phyloP scores from a whole-genome alignment of 176 grass and related monocot genomes.

The Pharus latifolius region DNA sequence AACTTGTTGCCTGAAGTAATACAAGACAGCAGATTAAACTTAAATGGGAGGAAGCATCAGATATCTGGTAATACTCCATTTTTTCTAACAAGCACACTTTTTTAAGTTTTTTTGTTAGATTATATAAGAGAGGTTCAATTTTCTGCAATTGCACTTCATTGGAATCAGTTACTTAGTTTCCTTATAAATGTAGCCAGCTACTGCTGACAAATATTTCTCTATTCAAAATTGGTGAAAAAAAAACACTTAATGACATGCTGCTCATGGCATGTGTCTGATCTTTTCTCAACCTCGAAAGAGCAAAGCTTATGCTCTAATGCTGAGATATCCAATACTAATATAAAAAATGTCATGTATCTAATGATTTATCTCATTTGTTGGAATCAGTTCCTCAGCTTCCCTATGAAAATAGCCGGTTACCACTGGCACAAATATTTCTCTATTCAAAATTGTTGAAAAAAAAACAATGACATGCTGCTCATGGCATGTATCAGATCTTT shows the following conservation, averaged over 20 bases:
- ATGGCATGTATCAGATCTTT: too few species aligned
- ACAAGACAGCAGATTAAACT: background rate
- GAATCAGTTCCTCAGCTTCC: too few species aligned
- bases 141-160: background rate
- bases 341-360: too few species aligned
- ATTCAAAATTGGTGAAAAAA: background rate
- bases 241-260: too few species aligned
- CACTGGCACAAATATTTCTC: too few species aligned
- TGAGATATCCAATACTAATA: too few species aligned
- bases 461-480: too few species aligned
- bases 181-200: background rate
- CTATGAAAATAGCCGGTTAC: too few species aligned
- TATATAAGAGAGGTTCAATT: background rate
- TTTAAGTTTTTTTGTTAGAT: background rate
- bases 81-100: background rate
- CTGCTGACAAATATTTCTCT: background rate
- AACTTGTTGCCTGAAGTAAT: background rate
- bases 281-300: background rate
- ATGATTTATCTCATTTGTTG: too few species aligned
- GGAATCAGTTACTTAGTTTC: background rate
- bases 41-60: background rate
- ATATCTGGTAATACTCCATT: conserved; percentile 1
- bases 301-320: too few species aligned
- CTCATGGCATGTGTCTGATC: background rate
- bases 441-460: too few species aligned